These are phyloP conservation scores for Scutellaria barbata DNA, from an alignment of 257 asterid genomes.

Conservation along the genomic window DNA sequence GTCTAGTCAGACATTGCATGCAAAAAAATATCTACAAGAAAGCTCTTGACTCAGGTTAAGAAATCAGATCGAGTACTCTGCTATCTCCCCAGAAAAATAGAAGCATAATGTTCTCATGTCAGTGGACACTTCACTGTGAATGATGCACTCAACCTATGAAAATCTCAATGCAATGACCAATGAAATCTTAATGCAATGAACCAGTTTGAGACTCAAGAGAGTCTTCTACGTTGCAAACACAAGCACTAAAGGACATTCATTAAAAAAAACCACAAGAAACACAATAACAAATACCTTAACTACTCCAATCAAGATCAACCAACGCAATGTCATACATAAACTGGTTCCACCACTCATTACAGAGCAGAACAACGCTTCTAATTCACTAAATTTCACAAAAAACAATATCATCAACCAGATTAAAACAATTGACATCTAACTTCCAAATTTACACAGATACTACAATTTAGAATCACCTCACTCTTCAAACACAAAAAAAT, in stretches of 20 bases:
- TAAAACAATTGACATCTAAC: neutral
- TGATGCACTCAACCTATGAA: neutral
- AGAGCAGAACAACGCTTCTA: neutral
- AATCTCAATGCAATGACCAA: neutral
- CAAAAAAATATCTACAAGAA: neutral
- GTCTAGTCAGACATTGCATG: neutral
- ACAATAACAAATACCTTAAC: neutral
- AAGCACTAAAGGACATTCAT: neutral
- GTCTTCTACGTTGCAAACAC: constrained; percentile 12
- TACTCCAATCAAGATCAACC: constrained; percentile 20
- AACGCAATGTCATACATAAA: neutral
- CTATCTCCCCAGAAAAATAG: constrained; percentile 9
- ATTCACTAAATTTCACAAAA: constrained; percentile 16
- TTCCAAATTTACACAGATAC: constrained; percentile 21
- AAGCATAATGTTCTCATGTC: neutral
- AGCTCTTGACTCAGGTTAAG: neutral
- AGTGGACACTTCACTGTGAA: neutral
- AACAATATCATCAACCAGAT: neutral
- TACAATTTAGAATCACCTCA: constrained; percentile 19
- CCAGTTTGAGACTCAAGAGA: neutral
- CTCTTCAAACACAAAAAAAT: constrained; percentile 3
- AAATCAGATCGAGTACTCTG: neutral
- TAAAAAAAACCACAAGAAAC: neutral
- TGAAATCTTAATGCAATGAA: too few species aligned
- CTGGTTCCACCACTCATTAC: neutral